Conservation (phyloP, 345 rosid genomes). For the Barbarea vulgaris region DNA sequence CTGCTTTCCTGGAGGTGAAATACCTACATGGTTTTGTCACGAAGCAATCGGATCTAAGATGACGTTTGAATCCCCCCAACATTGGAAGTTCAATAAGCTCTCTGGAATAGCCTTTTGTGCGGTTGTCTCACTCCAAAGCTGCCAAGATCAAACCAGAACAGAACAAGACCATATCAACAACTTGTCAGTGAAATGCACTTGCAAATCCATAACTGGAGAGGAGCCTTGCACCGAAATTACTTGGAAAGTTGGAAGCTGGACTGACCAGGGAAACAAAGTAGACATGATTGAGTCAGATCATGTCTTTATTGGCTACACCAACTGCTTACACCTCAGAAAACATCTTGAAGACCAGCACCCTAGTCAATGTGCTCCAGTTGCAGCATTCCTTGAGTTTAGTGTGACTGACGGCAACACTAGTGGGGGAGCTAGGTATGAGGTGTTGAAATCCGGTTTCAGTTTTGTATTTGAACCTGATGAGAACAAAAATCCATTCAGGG, state of each 20-base stretch:
- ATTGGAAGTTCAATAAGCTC: conserved; percentile 14
- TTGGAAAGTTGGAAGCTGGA: conserved; percentile 20
- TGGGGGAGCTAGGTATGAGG: conserved; percentile 15
- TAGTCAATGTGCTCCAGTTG: background rate
- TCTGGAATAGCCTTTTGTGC: conserved; percentile 22
- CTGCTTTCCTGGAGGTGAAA: conserved; percentile 25
- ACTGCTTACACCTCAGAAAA: background rate
- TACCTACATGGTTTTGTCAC: conserved; percentile 32
- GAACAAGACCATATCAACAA: background rate
- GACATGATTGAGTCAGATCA: conserved; percentile 12
- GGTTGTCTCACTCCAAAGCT: conserved; percentile 14
- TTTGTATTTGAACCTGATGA: conserved; percentile 28
- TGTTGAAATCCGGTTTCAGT: conserved; percentile 30
- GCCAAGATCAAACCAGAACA: background rate
- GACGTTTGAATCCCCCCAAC: conserved; percentile 5
- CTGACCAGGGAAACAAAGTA: background rate
- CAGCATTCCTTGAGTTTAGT: conserved; percentile 13
- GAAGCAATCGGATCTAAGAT: conserved; percentile 16
- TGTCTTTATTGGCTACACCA: conserved; percentile 24
- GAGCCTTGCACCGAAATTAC: background rate
- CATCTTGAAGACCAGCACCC: background rate
- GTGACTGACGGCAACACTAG: background rate
- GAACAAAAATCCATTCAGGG: background rate
- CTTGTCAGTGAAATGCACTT: conserved; percentile 16
- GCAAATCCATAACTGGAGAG: background rate